Conservation (phyloP, 495 filamentous ascomycete genomes). For the Melanomma pulvis-pyrius region DNA sequence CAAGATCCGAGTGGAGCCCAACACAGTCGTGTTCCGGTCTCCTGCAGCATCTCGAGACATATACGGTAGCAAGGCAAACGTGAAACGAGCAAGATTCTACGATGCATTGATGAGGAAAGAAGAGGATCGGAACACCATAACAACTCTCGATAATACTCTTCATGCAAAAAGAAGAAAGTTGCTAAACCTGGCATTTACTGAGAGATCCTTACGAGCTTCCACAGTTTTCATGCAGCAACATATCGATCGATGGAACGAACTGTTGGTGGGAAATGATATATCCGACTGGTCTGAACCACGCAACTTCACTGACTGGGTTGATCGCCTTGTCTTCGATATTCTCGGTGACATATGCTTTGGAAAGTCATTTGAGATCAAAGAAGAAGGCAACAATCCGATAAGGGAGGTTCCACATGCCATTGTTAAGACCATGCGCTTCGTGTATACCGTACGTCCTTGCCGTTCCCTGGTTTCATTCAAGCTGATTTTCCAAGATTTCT, state of each 20-base stretch:
- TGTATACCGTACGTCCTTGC: conserved; percentile 17
- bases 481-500: conserved; percentile 14
- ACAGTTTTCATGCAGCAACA: conserved; percentile 32
- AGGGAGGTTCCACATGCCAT: conserved; percentile 38
- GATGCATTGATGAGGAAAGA: conserved; percentile 29
- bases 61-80: conserved; percentile 45
- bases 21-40: conserved; percentile 39
- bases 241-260: conserved; percentile 43
- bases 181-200: conserved; percentile 40
- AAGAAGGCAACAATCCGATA: conserved; percentile 16
- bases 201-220: conserved; percentile 36
- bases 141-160: conserved; percentile 22
- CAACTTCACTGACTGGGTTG: conserved; percentile 62
- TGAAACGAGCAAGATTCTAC: conserved; percentile 40
- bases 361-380: conserved; percentile 56
- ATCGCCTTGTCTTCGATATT: conserved; percentile 70
- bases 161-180: conserved; percentile 42
- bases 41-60: conserved; percentile 30
- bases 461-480: not conserved
- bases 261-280: conserved; percentile 14
- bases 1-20: conserved; percentile 41
- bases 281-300: conserved; percentile 20
- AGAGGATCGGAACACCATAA: conserved; percentile 34
- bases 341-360: conserved; percentile 71
- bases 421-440: conserved; percentile 21